Base-by-base conservation (phyloP, 331 rosid genomes). In the Rhamnella rubrinervis region DNA sequence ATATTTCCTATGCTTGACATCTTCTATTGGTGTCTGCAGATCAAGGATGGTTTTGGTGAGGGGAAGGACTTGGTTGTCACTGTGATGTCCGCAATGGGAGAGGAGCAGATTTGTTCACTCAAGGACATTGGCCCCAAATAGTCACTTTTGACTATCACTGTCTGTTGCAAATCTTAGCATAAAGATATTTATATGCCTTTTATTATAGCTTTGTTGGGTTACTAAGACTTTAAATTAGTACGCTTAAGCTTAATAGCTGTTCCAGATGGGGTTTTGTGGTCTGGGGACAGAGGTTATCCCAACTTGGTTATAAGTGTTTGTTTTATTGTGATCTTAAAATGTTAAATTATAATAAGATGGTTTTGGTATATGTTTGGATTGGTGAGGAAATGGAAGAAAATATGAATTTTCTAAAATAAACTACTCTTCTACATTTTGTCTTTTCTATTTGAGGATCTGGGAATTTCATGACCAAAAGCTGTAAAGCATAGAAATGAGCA, bases 21-120 rank as follows among this genome's bases (percentile, higher is more conserved):
- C 25, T 1, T 72, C 51, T 18, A 19, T 56, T 77, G 25, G 6
- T 57, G 0, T 31, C 25, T 75, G 64, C 81, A 88, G 95, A 84
- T 88, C 20, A 88, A 88, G 85, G 95, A 85, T n/a, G 95, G 95
- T 51, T 88, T 88, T 79, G 86, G 63, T 2, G 85, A 80, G 39
- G 91, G 95, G 1, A 88, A 88, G 78, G 95, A 88, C 60, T 88
- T 88, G 75, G 91, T 85, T 61, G 89, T 88, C 6, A 61, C 86
- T 60, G 95, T 88, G 63, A 88, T 88, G 95, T 88, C 95, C 55
- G 85, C 95, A 2, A 88, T 88, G 95, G 95, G 95, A 15, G 95
- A 85, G 86, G 95, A 88, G 76, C 95, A 88, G 83, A 88, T 88
- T 58, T 77, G 85, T 62, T 87, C 86, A 39, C 81, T 88, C 44